Percentiles rank a stretch among this genome's conserved stretches.
Conservation (phyloP, 1,284 basidiomycete species). For the Sporisorium reilianum region DNA sequence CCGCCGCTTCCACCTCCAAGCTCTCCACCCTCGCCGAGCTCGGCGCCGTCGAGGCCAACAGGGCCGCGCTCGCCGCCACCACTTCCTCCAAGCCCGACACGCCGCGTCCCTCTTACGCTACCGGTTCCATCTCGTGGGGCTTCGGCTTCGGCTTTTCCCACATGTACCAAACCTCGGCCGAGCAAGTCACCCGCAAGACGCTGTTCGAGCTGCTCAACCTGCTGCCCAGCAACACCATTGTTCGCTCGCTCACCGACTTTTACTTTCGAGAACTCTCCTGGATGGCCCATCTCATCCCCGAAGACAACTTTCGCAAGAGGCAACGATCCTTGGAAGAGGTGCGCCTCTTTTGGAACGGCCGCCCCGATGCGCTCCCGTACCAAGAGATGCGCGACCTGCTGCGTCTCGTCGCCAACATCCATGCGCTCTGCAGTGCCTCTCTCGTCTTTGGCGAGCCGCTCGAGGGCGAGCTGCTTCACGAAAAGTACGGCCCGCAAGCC, state of each 20-base stretch:
- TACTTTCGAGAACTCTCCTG: constrained; percentile 55
- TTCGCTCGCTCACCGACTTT: constrained; percentile 34
- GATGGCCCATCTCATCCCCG: constrained; percentile 46
- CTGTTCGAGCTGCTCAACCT: constrained; percentile 43
- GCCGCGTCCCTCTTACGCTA: constrained; percentile 12
- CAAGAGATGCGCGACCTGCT: constrained; percentile 44
- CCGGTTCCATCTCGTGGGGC: constrained; percentile 36
- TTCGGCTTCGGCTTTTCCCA: constrained; percentile 53
- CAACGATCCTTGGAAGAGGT: constrained; percentile 31
- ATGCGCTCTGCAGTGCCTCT: constrained; percentile 39
- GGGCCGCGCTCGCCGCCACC: constrained; percentile 29
- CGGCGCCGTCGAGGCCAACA: constrained; percentile 43
- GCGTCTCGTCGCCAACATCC: constrained; percentile 43
- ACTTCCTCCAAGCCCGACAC: constrained; percentile 1
- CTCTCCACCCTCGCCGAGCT: constrained; percentile 52
- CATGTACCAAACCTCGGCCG: constrained; percentile 30
- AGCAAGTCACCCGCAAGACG: constrained; percentile 38
- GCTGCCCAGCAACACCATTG: constrained; percentile 39
- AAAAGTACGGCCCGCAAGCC: constrained; percentile 34
- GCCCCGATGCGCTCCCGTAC: constrained; percentile 27
- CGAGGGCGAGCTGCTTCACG: constrained; percentile 21
- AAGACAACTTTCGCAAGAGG: constrained; percentile 29
- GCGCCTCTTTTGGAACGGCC: constrained; percentile 35
- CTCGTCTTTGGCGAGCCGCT: constrained; percentile 43
- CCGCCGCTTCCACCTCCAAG: constrained; percentile 28